These are phyloP conservation scores for Aspergillus wentii DNA, from an alignment of 495 filamentous ascomycete genomes.

Conservation along the genomic window DNA sequence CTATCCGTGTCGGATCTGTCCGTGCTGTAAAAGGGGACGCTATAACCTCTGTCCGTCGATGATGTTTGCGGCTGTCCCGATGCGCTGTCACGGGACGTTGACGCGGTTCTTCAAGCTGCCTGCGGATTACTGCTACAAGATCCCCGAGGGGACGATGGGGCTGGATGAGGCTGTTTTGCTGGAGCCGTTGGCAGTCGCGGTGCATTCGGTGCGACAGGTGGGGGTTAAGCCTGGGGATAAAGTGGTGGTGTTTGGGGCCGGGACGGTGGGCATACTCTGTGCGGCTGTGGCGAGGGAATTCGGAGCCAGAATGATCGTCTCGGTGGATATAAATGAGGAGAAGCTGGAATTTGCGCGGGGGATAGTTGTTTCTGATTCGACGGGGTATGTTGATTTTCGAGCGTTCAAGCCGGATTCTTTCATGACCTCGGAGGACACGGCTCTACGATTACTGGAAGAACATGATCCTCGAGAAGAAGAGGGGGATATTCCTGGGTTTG, in stretches of 20 bases:
- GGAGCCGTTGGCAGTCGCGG: conserved; percentile 79
- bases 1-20: conserved; percentile 72
- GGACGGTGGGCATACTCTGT: conserved; percentile 81
- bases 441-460: too few relatives aligned
- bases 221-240: conserved; percentile 62
- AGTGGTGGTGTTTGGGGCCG: conserved; percentile 81
- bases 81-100: conserved; percentile 67
- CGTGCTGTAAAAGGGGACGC: conserved; percentile 63
- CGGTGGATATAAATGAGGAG: conserved; percentile 68
- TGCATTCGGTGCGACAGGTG: conserved; percentile 71
- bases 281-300: conserved; percentile 73
- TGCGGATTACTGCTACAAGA: conserved; percentile 77
- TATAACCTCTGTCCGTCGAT: conserved; percentile 86
- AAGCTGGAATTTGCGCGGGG: conserved; percentile 65
- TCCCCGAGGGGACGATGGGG: conserved; percentile 61
- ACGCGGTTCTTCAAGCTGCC: conserved; percentile 73
- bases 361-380: too few relatives aligned
- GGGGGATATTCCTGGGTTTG: too few relatives aligned
- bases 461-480: too few relatives aligned
- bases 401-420: too few relatives aligned
- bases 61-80: conserved; percentile 79
- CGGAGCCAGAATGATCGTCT: conserved; percentile 67
- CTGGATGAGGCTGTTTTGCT: conserved; percentile 82
- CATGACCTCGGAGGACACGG: too few relatives aligned
- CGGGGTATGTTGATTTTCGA: too few relatives aligned